Evolutionary conservation across 306 rosid genomes (phyloP), one percentile per base, ranked within the genome.

Genomic region (Notholithocarpus densiflorus): DNA sequence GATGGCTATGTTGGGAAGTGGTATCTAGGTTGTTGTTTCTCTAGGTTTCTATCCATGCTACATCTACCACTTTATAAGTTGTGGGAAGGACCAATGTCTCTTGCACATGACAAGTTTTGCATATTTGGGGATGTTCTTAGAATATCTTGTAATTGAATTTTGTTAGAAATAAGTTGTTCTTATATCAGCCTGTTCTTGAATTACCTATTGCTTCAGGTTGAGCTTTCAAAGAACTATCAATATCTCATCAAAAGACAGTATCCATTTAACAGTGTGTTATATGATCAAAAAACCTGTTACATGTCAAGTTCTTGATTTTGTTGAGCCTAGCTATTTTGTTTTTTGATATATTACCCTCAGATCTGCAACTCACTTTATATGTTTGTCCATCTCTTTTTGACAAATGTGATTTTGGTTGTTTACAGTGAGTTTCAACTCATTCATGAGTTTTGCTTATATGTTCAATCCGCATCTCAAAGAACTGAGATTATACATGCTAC

Each of bases 371-470:
- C 18, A 15, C n/a, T 53, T 53, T 40, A 40, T 40, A 40, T 53
- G 56, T 14, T 0, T 15, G 1, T 53, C 7, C 5, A 53, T 53
- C 56, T 4, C 7, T 5, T 59, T 59, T 23, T 59, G 27, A 59
- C 11, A 59, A 59, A 8, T 40, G 3, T 59, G 24, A 8, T 59
- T 59, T n/a, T 59, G 26, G 13, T 59, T 59, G 5, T 20, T 10
- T 59, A 59, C 12, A 59, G 11, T 59, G 29, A 59, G 31, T 59
- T 23, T 5, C 27, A 59, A 59, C 65, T 59, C 20, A 92, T 94
- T 82, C 97, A 92, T 34, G 97, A 94, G 97, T 73, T 94, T 71
- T 94, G 98, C 92, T 81, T 92, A 71, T 92, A 88, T 77, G 97
- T 92, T 26, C 82, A 92, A 70, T 94, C 97, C 19, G 92, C 90